Evolutionary conservation across 495 filamentous ascomycete species (phyloP).

Genomic region (Hypoxylon perforatum): DNA sequence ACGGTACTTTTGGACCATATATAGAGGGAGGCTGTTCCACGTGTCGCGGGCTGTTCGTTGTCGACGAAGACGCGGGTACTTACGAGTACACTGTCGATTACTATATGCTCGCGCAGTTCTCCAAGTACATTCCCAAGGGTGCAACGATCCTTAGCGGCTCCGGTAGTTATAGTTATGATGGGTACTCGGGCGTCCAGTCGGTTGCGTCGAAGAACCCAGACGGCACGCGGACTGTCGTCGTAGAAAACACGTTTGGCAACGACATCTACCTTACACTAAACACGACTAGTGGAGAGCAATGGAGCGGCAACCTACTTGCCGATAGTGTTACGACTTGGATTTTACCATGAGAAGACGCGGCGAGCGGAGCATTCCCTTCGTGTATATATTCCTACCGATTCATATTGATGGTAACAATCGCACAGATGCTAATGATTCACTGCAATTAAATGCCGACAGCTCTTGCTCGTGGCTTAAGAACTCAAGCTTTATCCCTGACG

Average conservation of each 20-base stretch:
- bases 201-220: conserved; percentile 64
- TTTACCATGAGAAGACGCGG: conserved; percentile 47
- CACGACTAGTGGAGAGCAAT: conserved; percentile 57
- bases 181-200: conserved; percentile 57
- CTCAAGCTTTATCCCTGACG: no score
- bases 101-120: conserved; percentile 68
- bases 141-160: conserved; percentile 58
- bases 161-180: conserved; percentile 60
- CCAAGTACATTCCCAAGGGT: conserved; percentile 65
- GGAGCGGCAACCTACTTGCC: conserved; percentile 61
- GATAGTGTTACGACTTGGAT: conserved; percentile 66
- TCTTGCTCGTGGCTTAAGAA: no score
- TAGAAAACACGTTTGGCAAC: conserved; percentile 64
- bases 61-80: conserved; percentile 50
- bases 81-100: conserved; percentile 63
- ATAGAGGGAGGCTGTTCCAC: conserved; percentile 61
- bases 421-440: no score
- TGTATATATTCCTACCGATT: conserved; percentile 11
- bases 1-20: conserved; percentile 63
- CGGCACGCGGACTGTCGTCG: conserved; percentile 61
- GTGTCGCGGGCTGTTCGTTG: conserved; percentile 63
- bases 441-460: no score
- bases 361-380: background rate
- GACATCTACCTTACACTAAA: conserved; percentile 60
- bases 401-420: background rate